Evolutionary conservation across 2,329 filamentous ascomycete species (phyloP).

Genomic region (Plenodomus biglobosus): DNA sequence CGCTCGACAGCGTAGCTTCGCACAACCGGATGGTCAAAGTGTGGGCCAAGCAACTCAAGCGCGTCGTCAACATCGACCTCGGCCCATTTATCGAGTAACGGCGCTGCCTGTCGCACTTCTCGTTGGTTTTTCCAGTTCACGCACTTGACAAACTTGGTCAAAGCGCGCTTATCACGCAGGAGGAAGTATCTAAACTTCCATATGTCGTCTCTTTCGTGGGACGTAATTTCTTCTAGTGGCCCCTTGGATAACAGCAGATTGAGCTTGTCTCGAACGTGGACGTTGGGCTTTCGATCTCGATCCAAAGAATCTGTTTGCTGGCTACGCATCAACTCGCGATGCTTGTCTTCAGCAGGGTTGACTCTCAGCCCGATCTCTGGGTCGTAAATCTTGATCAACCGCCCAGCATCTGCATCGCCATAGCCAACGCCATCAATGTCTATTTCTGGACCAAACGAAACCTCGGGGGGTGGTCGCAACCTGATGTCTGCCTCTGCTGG

Average conservation of each 20-base stretch:
- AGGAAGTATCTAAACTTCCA: conserved; percentile 98
- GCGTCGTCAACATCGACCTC: conserved; percentile 97
- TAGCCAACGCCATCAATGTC: conserved; percentile 64
- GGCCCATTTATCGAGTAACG: conserved; percentile 89
- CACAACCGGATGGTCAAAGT: conserved; percentile 84
- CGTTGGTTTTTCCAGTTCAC: conserved; percentile 88
- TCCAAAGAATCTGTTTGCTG: conserved; percentile 93
- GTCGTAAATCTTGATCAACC: conserved; percentile 85
- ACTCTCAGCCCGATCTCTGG: conserved; percentile 86
- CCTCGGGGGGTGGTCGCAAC: conserved; percentile 79
- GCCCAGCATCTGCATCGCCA: conserved; percentile 55
- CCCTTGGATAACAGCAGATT: conserved; percentile 91
- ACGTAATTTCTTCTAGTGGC: conserved; percentile 81
- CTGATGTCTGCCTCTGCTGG: conserved; percentile 64
- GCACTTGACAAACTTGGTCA: conserved; percentile 98
- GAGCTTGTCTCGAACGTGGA: conserved; percentile 90
- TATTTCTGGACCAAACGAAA: conserved; percentile 88
- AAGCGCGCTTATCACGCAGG: conserved; percentile 78
- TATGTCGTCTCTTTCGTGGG: conserved; percentile 91
- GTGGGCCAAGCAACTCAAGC: conserved; percentile 87
- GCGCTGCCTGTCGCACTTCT: conserved; percentile 85
- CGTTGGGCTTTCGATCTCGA: conserved; percentile 92
- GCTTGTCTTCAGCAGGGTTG: conserved; percentile 94
- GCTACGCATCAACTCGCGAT: conserved; percentile 86
- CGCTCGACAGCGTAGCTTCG: conserved; percentile 92